Percentiles rank a stretch among this genome's conserved stretches.
Conservation (phyloP, 495 filamentous ascomycete genomes). For the Aspergillus taichungensis region DNA sequence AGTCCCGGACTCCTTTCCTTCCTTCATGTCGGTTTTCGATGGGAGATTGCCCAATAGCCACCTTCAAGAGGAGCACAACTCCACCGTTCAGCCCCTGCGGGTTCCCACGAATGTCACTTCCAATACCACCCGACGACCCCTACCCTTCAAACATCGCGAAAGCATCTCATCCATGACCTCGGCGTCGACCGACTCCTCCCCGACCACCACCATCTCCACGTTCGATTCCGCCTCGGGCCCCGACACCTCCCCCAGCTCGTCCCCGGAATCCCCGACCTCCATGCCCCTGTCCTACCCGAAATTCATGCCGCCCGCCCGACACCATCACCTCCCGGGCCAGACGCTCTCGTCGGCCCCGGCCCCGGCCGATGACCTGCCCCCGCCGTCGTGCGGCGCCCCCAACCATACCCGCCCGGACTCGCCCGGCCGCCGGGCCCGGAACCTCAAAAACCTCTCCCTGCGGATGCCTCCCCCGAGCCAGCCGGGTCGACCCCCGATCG, state of each 20-base stretch:
- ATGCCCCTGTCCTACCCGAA: slow-evolving; percentile 35
- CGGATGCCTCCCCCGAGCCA: slow-evolving; percentile 56
- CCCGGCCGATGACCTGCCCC: slow-evolving; percentile 15
- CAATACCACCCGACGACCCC: slow-evolving; percentile 21
- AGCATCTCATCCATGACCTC: slow-evolving; percentile 64
- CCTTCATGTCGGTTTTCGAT: slow-evolving; percentile 64
- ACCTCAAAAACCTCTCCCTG: slow-evolving; percentile 88
- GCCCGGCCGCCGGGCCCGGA: slow-evolving; percentile 67
- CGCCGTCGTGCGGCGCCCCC: slow-evolving; percentile 24
- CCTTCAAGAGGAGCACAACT: slow-evolving; percentile 24
- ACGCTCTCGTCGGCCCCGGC: slow-evolving; percentile 13
- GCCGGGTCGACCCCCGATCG: slow-evolving; percentile 38
- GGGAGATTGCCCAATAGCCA: slow-evolving; percentile 17
- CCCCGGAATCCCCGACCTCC: slow-evolving; percentile 75
- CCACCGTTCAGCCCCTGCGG: slow-evolving; percentile 16
- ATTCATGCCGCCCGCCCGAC: slow-evolving; percentile 23
- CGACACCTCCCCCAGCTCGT: slow-evolving; percentile 88
- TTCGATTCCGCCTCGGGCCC: slow-evolving; percentile 80
- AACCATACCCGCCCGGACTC: slow-evolving; percentile 40
- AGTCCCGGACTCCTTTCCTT: slow-evolving; percentile 56
- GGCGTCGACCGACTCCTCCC: slow-evolving; percentile 87
- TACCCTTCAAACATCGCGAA: slow-evolving; percentile 31
- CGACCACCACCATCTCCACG: slow-evolving; percentile 90
- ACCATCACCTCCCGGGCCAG: slow-evolving; percentile 21
- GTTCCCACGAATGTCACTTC: slow-evolving; percentile 25